Percentiles rank a stretch among this genome's conserved stretches.
Evolutionary conservation across 495 filamentous ascomycete species (phyloP).

Genomic region (Neurospora discreta): DNA sequence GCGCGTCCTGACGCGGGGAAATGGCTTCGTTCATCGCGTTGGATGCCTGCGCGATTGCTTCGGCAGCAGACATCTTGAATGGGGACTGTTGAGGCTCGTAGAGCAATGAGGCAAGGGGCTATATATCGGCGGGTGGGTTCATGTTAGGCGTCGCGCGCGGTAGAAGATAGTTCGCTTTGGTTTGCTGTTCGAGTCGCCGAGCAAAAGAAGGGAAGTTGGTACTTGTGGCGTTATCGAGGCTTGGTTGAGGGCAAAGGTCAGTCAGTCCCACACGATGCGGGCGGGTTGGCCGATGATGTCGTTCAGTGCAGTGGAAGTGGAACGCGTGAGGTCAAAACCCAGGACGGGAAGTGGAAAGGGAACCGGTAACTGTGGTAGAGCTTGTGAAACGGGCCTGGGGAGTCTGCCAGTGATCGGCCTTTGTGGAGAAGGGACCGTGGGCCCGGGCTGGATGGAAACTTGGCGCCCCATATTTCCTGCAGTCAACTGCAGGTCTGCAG

Average conservation of each 20-base stretch:
- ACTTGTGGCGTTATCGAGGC: background rate
- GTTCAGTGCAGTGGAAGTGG: background rate
- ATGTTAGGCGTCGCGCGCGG: background rate
- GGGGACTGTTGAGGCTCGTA: background rate
- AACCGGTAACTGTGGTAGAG: too few relatives aligned
- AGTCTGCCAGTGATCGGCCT: background rate
- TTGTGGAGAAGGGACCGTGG: background rate
- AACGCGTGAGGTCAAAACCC: background rate
- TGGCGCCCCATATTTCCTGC: background rate
- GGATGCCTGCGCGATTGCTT: conserved; percentile 9
- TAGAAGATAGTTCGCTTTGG: background rate
- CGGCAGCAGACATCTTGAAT: conserved; percentile 6
- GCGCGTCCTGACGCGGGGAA: conserved; percentile 27
- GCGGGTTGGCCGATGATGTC: background rate
- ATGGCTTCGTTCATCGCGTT: conserved; percentile 24
- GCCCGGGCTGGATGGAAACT: background rate
- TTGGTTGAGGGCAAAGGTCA: background rate
- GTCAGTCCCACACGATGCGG: background rate
- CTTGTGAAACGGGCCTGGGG: background rate
- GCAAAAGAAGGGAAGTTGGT: background rate
- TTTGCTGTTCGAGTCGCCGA: background rate
- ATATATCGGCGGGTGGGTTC: background rate
- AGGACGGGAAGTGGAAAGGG: background rate
- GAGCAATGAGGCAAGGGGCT: background rate
- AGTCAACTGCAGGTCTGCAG: background rate